Conservation (phyloP, 768 basidiomycete species). For the Tricholoma terreum region DNA sequence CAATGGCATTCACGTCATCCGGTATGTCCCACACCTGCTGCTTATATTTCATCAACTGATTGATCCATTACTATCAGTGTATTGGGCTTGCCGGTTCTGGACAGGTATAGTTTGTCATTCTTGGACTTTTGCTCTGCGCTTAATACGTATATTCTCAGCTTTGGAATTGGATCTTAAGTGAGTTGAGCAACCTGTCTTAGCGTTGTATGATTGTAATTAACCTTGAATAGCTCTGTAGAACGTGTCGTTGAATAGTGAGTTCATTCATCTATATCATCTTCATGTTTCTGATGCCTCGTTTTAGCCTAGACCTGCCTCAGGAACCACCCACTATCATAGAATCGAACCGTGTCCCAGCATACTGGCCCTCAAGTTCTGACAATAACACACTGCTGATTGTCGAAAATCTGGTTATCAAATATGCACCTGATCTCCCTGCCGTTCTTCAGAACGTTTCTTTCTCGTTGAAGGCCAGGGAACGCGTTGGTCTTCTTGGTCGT, state of each 20-base stretch:
- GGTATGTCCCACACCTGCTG: conserved; percentile 20
- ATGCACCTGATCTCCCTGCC: conserved; percentile 79
- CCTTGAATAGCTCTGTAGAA: conserved; percentile 68
- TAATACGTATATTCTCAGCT: conserved; percentile 31
- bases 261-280: not conserved
- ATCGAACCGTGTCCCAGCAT: conserved; percentile 75
- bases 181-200: conserved; percentile 21
- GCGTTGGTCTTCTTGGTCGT: conserved; percentile 77
- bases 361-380: conserved; percentile 82
- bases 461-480: conserved; percentile 63
- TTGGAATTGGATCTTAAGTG: conserved; percentile 77
- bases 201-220: conserved; percentile 6
- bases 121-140: not conserved
- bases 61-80: conserved; percentile 27
- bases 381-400: conserved; percentile 59
- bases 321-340: conserved; percentile 80
- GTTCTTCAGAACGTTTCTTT: conserved; percentile 80
- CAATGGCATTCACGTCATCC: conserved; percentile 48
- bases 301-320: conserved; percentile 72
- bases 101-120: conserved; percentile 25
- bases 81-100: conserved; percentile 54
- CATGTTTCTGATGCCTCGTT: not conserved
- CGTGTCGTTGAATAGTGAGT: conserved; percentile 81
- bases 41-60: not conserved
- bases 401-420: conserved; percentile 76